Evolutionary conservation across 306 rosid species (phyloP), one percentile per base, ranked within the genome.

Genomic region (Sesbania bispinosa): DNA sequence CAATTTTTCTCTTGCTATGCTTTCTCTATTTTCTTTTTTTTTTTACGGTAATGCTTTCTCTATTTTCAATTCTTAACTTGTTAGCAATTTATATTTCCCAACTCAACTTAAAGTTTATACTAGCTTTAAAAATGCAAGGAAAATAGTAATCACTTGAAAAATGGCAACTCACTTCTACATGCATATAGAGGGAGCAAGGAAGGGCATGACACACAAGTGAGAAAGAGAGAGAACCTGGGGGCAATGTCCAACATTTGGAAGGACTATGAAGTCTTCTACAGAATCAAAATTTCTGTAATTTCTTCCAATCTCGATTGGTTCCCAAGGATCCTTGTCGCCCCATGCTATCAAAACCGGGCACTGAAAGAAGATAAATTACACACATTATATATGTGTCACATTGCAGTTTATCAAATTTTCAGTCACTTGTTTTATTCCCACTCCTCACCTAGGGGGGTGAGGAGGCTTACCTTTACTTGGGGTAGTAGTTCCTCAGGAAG

Each of bases 251-350:
- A 88, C 97, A 74, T 88, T 84, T 43, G 97, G 96, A 63, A 90
- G 87, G 77, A 85, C 92, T 67, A 93, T 55, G 14, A 90, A 93
- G 75, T 87, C 96, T 85, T 93, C 94, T 7, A 93, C 98, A 62
- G 94, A 81, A 69, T 85, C 89, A 63, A 90, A 90, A 38, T 80
- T 82, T 62, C 60, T 14, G 23, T 70, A 93, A 65, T 71, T 83
- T 80, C 90, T 71, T 78, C 98, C 98, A 62, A 88, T 82, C 53
- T 90, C 92, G 42, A 93, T 71, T 38, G 98, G 97, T 82, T 93
- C 98, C 98, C 98, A 93, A 16, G 98, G 98, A 84, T 93, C 98
- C 84, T 90, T 93, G 82, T 90, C 98, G 66, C 98, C 98, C 98
- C 98, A 93, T 33, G 79, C 97, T 73, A 93, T 87, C 84, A 90